These are phyloP conservation scores for Mycena epipterygia DNA, from an alignment of 768 basidiomycete genomes.

Conservation along the genomic window DNA sequence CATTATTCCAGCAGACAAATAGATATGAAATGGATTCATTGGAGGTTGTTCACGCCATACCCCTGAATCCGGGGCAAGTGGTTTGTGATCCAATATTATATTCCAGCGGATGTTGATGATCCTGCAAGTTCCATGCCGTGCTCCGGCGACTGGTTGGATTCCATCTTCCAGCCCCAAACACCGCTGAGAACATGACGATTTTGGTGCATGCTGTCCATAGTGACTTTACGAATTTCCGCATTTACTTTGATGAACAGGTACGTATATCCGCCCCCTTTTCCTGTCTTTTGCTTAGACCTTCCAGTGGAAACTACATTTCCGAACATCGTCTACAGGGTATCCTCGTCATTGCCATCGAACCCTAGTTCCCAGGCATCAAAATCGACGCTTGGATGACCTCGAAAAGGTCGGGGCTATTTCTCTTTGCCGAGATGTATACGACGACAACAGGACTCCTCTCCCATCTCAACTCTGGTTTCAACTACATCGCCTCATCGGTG, in stretches of 20 bases:
- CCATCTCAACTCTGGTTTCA: conserved; percentile 5
- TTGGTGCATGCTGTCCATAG: neutral
- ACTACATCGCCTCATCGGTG: conserved; percentile 2
- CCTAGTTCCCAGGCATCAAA: neutral
- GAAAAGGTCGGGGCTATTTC: neutral
- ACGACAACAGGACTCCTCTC: neutral
- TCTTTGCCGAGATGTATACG: neutral
- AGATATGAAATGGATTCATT: neutral
- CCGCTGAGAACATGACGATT: neutral
- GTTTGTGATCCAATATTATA: neutral
- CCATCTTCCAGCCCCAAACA: neutral
- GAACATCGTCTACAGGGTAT: neutral
- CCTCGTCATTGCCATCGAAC: neutral
- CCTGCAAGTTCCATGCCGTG: neutral
- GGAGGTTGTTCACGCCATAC: neutral
- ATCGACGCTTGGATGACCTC: neutral
- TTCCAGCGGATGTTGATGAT: neutral
- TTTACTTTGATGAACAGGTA: neutral
- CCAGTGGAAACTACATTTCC: neutral
- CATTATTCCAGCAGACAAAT: neutral
- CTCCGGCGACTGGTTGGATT: conserved; percentile 1
- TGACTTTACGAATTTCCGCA: neutral
- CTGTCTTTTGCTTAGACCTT: neutral
- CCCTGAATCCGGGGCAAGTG: neutral
- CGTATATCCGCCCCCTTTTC: neutral